phyloP scores from a whole-genome alignment of 768 basidiomycete species.

The Leccinum pellstonianum region DNA sequence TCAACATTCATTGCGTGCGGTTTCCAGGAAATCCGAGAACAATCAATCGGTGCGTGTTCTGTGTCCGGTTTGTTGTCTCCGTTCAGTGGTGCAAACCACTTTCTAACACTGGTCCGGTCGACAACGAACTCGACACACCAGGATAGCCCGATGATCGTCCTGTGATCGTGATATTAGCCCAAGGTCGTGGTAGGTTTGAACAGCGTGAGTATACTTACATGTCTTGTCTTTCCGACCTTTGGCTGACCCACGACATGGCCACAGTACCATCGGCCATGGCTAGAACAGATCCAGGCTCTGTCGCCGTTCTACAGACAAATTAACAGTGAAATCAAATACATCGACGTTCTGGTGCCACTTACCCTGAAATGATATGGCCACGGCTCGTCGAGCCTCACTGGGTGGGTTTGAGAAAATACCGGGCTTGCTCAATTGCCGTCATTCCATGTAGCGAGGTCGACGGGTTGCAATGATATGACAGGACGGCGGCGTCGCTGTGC shows the following conservation, averaged over 20 bases:
- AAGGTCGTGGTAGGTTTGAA: too few relatives aligned
- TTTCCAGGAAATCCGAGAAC: constrained; percentile 44
- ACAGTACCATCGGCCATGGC: constrained; percentile 47
- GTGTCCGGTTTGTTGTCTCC: constrained; percentile 67
- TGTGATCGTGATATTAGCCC: constrained; percentile 20
- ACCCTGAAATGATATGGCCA: too few relatives aligned
- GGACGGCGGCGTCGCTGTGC: background rate
- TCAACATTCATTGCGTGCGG: background rate
- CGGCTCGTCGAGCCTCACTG: too few relatives aligned
- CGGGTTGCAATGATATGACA: constrained; percentile 12
- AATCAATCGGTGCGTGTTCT: constrained; percentile 40
- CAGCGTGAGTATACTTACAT: constrained; percentile 34
- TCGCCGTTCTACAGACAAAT: constrained; percentile 42
- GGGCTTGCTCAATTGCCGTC: constrained; percentile 19
- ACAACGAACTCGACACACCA: constrained; percentile 48
- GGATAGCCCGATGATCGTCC: constrained; percentile 45
- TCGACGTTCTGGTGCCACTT: too few relatives aligned
- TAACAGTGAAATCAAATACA: background rate
- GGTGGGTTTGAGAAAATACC: too few relatives aligned
- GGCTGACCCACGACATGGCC: constrained; percentile 49
- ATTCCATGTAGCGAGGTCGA: constrained; percentile 29
- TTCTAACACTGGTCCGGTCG: constrained; percentile 42
- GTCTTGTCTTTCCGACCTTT: constrained; percentile 44
- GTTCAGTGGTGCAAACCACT: constrained; percentile 61
- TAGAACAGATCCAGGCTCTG: constrained; percentile 51